Conservation (phyloP, 73 alveolate genomes). For the Tetrahymena thermophila region DNA sequence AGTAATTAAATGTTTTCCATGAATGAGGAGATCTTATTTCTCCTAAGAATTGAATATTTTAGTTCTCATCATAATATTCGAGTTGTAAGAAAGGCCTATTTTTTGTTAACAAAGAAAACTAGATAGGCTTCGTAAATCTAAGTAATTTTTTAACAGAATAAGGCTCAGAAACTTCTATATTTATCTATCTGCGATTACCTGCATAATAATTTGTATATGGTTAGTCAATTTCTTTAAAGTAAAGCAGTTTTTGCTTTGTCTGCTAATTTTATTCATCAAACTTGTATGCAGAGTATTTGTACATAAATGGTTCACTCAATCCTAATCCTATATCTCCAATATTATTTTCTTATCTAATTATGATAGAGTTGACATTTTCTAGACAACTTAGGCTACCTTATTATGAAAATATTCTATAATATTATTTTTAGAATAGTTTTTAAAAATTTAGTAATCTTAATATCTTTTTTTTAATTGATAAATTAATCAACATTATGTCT, state of each 20-base stretch:
- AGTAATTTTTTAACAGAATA: not conserved
- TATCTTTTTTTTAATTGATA: not conserved
- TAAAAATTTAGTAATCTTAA: not conserved
- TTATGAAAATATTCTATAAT: not conserved
- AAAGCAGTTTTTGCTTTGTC: not conserved
- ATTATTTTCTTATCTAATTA: not conserved
- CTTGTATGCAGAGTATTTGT: not conserved
- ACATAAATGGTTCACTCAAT: not conserved
- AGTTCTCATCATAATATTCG: not conserved
- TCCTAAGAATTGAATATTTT: not conserved
- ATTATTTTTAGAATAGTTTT: not conserved
- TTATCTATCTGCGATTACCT: not conserved
- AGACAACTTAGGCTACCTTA: not conserved
- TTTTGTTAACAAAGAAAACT: not conserved
- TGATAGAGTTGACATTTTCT: not conserved
- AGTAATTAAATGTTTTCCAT: not conserved
- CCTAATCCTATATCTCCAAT: conserved; percentile 1
- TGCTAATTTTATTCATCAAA: not conserved
- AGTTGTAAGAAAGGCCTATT: not conserved
- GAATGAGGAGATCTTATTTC: not conserved
- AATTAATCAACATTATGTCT: not conserved
- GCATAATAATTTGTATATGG: not conserved
- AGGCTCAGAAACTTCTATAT: not conserved
- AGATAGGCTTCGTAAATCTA: not conserved
- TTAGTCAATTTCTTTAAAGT: not conserved